Evolutionary conservation across 768 basidiomycete species (phyloP).

Genomic region (Mycena latifolia): DNA sequence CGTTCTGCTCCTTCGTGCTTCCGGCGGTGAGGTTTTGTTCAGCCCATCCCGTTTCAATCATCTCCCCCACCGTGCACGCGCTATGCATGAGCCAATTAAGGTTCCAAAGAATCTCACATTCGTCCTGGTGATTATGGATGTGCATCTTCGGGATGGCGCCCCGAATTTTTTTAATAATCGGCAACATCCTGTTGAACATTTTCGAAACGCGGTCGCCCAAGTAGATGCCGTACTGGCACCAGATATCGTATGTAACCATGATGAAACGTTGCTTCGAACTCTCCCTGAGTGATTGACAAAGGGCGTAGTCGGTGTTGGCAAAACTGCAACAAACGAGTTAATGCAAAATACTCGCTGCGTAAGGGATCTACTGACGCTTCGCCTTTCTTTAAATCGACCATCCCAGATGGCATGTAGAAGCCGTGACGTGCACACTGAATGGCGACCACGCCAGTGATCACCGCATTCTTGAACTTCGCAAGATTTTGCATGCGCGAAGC

Average conservation of each 20-base stretch:
- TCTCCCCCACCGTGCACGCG: conserved; percentile 43
- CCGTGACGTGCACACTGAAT: conserved; percentile 46
- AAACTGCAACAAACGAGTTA: too few species aligned
- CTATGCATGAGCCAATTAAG: conserved; percentile 42
- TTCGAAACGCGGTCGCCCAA: conserved; percentile 33
- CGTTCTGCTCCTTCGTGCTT: conserved; percentile 36
- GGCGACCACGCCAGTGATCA: too few species aligned
- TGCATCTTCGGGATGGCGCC: conserved; percentile 47
- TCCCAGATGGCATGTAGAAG: conserved; percentile 37
- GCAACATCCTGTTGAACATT: conserved; percentile 32
- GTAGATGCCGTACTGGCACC: conserved; percentile 43
- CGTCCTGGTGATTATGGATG: conserved; percentile 40
- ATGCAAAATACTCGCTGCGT: too few species aligned
- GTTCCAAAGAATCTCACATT: conserved; percentile 39
- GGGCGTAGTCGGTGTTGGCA: conserved; percentile 16
- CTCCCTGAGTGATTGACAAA: not conserved
- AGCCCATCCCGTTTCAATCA: conserved; percentile 42
- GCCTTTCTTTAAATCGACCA: conserved; percentile 23
- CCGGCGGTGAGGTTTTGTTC: conserved; percentile 33
- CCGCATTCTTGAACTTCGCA: conserved; percentile 44
- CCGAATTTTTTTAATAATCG: conserved; percentile 31
- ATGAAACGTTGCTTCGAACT: conserved; percentile 26
- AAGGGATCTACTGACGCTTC: conserved; percentile 19
- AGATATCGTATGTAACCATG: conserved; percentile 46
- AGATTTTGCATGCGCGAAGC: conserved; percentile 43